Percentiles rank a stretch among this genome's conserved stretches.
These are phyloP conservation scores for Eucalyptus sp. DNA, from an alignment of 345 rosid genomes.

Conservation along the genomic window DNA sequence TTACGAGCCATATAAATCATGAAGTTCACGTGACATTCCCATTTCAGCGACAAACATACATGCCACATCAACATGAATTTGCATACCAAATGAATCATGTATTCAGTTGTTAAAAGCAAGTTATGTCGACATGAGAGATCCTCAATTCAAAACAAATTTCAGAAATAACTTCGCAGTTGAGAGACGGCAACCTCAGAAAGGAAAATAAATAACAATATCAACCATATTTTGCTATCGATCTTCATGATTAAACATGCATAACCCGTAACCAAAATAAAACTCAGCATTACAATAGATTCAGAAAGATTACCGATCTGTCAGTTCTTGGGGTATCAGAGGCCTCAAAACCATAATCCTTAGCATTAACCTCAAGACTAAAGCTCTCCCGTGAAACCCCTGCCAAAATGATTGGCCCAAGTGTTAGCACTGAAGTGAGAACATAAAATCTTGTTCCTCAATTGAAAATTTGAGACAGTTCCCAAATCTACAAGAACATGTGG, in stretches of 20 bases:
- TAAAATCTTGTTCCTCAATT: neutral
- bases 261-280: neutral
- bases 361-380: slow-evolving; percentile 81
- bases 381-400: slow-evolving; percentile 73
- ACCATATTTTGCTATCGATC: neutral
- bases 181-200: neutral
- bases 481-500: neutral
- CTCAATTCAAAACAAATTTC: neutral
- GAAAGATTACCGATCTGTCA: slow-evolving; percentile 68
- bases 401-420: neutral
- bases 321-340: slow-evolving; percentile 86
- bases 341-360: slow-evolving; percentile 75
- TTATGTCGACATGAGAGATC: neutral
- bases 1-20: neutral
- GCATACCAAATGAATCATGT: neutral
- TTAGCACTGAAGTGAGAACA: neutral
- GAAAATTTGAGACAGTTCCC: neutral
- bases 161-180: neutral
- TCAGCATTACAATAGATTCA: neutral
- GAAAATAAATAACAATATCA: neutral
- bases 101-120: neutral
- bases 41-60: neutral
- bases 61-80: neutral
- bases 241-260: neutral
- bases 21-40: neutral